Conservation (phyloP, 2,329 filamentous ascomycete genomes). For the Metarhizium brunneum region DNA sequence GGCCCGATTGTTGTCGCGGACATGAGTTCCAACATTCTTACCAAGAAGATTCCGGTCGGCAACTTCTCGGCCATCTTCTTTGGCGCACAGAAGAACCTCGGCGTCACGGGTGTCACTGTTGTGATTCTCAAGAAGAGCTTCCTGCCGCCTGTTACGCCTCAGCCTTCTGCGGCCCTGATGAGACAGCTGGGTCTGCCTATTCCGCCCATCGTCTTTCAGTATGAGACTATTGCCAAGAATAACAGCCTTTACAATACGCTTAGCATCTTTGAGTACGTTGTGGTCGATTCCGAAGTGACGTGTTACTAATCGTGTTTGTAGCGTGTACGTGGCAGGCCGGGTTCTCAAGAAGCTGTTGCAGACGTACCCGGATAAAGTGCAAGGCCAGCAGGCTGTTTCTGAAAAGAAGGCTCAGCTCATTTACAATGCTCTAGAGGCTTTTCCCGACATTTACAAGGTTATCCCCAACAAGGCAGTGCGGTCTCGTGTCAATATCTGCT, state of each 20-base stretch:
- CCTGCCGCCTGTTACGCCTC: slow-evolving; percentile 55
- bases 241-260: slow-evolving; percentile 95
- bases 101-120: slow-evolving; percentile 76
- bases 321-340: slow-evolving; percentile 83
- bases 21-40: slow-evolving; percentile 92
- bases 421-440: slow-evolving; percentile 67
- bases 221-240: slow-evolving; percentile 80
- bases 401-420: slow-evolving; percentile 67
- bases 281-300: not conserved
- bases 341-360: slow-evolving; percentile 70
- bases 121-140: slow-evolving; percentile 76
- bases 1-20: slow-evolving; percentile 77
- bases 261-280: slow-evolving; percentile 71
- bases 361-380: slow-evolving; percentile 58
- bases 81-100: slow-evolving; percentile 91
- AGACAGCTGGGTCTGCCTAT: slow-evolving; percentile 68
- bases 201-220: slow-evolving; percentile 71
- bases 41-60: slow-evolving; percentile 62
- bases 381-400: slow-evolving; percentile 66
- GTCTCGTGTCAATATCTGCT: slow-evolving; percentile 94
- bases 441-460: slow-evolving; percentile 63
- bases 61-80: slow-evolving; percentile 85
- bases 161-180: slow-evolving; percentile 60
- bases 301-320: slow-evolving; percentile 16
- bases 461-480: slow-evolving; percentile 67